Base-by-base conservation (phyloP, 2,329 filamentous ascomycete species). In the Talaromyces sp. region DNA sequence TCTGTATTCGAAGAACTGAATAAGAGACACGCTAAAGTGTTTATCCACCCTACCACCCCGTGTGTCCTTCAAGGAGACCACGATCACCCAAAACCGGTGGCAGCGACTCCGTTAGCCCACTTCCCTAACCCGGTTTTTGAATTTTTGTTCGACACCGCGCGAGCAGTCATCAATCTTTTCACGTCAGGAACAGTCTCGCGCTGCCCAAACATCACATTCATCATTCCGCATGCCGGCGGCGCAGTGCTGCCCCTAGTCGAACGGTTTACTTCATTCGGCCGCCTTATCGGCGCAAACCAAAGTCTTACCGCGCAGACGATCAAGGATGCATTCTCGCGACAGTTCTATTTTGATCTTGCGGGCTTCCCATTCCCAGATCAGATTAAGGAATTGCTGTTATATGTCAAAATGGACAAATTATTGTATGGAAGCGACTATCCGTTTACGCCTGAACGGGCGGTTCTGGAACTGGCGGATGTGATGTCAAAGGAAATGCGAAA, bases 401-500 rank as follows among this genome's bases (percentile, higher is more conserved):
- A 80, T 0, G 76, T 80, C 8, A 74, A 77, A 3, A 74, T 79
- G 60, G 72, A 78, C n/a, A 75, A 76, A 52, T 62, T 86, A 39
- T 57, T 86, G 64, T 86, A 85, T 74, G 84, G 84, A 3, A 84
- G 78, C 64, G 83, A 86, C 68, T 86, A 79, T 65, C 83, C 83
- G 0, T 86, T 81, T 65, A 85, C 83, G 0, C 75, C 76, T 5
- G 75, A 73, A 2, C 66, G 67, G 13, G 16, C 68, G 19, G 69
- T 66, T 10, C 10, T 60, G 33, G 43, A 74, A 72, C 73, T 84
- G 68, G 73, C 76, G 39, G 71, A 72, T 8, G 71, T 73, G 66
- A 78, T 84, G 79, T 79, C 80, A 60, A 70, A 73, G 37, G 81
- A 79, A 0, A 37, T 72, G 60, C 10, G 37, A 33, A 9, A 13